These are phyloP conservation scores for sunflower (Helianthus annuus) DNA, from an alignment of 129 eudicot genomes.

Conservation along the genomic window DNA sequence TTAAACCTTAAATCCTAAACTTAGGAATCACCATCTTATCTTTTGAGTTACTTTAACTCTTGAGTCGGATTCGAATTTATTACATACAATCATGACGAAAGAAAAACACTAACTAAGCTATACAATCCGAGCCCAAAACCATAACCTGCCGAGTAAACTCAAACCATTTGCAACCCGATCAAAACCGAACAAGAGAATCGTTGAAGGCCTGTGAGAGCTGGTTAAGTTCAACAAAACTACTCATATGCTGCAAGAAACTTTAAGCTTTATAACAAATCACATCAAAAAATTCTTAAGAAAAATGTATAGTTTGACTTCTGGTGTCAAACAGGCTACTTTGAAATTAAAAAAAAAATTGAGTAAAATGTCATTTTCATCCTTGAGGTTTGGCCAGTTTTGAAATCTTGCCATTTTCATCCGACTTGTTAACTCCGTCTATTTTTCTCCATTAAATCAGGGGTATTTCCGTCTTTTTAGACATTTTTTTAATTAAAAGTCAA, in stretches of 20 bases:
- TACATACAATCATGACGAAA: neutral
- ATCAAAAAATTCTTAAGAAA: neutral
- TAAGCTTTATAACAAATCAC: neutral
- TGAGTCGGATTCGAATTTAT: neutral
- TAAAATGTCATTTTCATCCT: too few relatives aligned
- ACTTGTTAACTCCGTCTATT: too few relatives aligned
- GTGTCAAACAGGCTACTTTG: neutral
- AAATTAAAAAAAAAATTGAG: neutral
- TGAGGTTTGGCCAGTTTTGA: too few relatives aligned
- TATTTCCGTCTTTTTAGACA: too few relatives aligned
- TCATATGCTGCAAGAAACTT: conserved; percentile 14
- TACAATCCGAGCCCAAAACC: neutral
- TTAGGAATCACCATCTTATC: too few relatives aligned
- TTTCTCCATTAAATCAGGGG: too few relatives aligned
- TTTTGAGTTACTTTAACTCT: neutral
- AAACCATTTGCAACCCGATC: neutral
- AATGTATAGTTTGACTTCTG: conserved; percentile 11
- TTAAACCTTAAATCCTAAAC: neutral
- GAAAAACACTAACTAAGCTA: neutral
- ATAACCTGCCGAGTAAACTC: neutral
- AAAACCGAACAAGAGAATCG: neutral
- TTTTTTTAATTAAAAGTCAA: too few relatives aligned
- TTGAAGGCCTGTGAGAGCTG: neutral
- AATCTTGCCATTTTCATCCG: too few relatives aligned
- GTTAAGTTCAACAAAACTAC: neutral